Conservation (phyloP, 2,329 filamentous ascomycete species). For the Calycina marina region DNA sequence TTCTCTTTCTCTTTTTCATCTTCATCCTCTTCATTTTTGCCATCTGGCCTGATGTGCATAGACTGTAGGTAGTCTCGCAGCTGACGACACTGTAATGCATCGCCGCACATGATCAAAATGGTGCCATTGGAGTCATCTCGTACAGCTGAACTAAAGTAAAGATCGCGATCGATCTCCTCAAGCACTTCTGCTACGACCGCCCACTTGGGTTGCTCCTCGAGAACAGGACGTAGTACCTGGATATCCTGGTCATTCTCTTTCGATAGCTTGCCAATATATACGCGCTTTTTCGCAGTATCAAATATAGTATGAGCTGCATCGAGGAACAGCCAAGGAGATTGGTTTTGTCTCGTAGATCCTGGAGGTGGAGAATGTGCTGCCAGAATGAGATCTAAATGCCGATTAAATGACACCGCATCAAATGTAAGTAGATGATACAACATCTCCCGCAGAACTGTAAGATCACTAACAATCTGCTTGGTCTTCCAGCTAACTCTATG, state of each 20-base stretch:
- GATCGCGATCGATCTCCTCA: slow-evolving; percentile 82
- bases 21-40: slow-evolving; percentile 30
- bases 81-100: slow-evolving; percentile 73
- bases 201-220: slow-evolving; percentile 97
- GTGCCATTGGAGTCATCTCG: slow-evolving; percentile 80
- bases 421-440: slow-evolving; percentile 71
- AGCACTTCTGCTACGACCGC: slow-evolving; percentile 73
- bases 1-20: no score
- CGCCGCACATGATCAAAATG: slow-evolving; percentile 89
- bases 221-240: slow-evolving; percentile 51
- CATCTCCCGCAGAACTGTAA: slow-evolving; percentile 70
- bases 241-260: slow-evolving; percentile 19
- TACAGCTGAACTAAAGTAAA: slow-evolving; percentile 66
- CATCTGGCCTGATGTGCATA: slow-evolving; percentile 53
- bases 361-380: slow-evolving; percentile 80
- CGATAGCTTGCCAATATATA: slow-evolving; percentile 56
- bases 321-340: slow-evolving; percentile 91
- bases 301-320: slow-evolving; percentile 94
- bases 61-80: slow-evolving; percentile 81
- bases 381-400: slow-evolving; percentile 86
- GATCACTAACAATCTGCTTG: slow-evolving; percentile 80
- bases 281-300: slow-evolving; percentile 71
- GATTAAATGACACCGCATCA: slow-evolving; percentile 81
- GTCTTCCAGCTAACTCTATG: slow-evolving; percentile 93
- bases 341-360: slow-evolving; percentile 73